These are phyloP conservation scores for Yarrowia phangngaensis DNA, from an alignment of 805 yeast genomes.

Conservation along the genomic window DNA sequence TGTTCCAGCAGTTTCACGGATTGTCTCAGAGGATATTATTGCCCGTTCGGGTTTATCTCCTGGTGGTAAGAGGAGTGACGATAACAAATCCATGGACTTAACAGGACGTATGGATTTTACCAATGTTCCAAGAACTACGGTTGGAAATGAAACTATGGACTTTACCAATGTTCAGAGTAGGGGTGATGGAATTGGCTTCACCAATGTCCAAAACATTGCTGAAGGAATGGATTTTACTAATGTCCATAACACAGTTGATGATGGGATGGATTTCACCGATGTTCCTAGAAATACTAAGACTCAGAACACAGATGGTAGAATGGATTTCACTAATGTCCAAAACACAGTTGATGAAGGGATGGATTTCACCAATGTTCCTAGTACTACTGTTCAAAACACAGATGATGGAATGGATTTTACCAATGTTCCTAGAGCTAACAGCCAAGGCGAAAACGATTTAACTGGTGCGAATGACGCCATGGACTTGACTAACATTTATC, in stretches of 20 bases:
- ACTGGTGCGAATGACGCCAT: no score
- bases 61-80: slow-evolving; percentile 8
- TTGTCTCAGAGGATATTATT: slow-evolving; percentile 7
- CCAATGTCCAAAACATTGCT: no score
- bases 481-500: no score
- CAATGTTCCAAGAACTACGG: slow-evolving; percentile 1
- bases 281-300: no score
- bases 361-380: slow-evolving; percentile 4
- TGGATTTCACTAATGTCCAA: no score
- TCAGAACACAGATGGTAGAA: no score
- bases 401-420: slow-evolving; percentile 13
- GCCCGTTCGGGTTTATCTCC: slow-evolving; percentile 16
- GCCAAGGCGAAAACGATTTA: no score
- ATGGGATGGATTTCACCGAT: no score
- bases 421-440: no score
- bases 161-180: slow-evolving; percentile 6
- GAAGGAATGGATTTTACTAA: slow-evolving; percentile 10
- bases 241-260: no score
- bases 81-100: no score
- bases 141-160: not conserved
- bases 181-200: not conserved
- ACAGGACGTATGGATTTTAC: not conserved
- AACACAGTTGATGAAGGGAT: not conserved
- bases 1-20: slow-evolving; percentile 5
- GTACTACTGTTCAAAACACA: no score